Base-by-base conservation (phyloP, 78 protist genomes). In the Dictyostelium purpureum region DNA sequence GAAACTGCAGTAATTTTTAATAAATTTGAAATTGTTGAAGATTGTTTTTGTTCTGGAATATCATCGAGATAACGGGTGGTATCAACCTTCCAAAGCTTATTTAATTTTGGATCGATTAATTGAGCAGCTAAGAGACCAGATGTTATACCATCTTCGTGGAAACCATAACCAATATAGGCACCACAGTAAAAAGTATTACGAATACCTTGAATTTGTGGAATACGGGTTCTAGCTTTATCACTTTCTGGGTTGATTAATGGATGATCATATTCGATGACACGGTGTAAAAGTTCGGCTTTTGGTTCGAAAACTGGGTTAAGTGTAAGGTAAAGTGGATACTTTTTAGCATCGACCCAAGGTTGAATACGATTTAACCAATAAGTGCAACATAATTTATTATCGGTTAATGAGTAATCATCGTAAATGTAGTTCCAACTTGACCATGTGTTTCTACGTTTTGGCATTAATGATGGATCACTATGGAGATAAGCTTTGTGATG, bases 291-390 rank as follows among this genome's bases (percentile, higher is more conserved):
- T 12, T 71, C 43, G 28, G 52, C 31, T 1, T 26, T 61, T 56
- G 79, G 78, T 43, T 43, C 54, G 6, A 83, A n/a, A 45, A 83
- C 79, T 21, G 90, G 90, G 45, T 83, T 83, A 24, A 83, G 33
- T 6, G 90, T 83, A 7, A 83, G 65, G 37, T 74, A 83, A 2
- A 83, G 66, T 56, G 90, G 83, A 11, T 65, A 56, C 52, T 74
- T 67, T 4, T 70, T 71, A 31, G 52, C 49, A 31, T 56, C 61
- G 11, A 83, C 45, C 83, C 79, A 83, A 10, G 90, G 90, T 74
- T 83, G 90, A 31, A 83, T 54, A 59, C 90, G 78, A 43, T 83
- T 83, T 19, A 83, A 67, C 90, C 90, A 83, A 59, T 83, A 83
- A 42, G 90, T 83, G 33, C 74, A 71, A 59, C 90, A 83, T 24